Evolutionary conservation across 345 rosid species (phyloP).

Genomic region (Conringia planisiliqua): DNA sequence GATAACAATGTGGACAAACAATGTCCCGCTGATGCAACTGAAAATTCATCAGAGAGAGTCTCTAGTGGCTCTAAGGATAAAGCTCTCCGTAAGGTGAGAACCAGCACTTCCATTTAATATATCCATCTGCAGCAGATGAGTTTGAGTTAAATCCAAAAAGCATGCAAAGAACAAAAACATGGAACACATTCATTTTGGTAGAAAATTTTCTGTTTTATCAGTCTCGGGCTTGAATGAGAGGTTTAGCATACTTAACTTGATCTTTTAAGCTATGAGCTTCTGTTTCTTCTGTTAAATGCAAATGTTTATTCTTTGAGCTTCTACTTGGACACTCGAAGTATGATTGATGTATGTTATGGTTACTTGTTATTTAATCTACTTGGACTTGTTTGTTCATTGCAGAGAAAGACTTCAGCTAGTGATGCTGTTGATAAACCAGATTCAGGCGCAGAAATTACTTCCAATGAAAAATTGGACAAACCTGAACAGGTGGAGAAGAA

Average conservation of each 20-base stretch:
- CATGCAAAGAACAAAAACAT: background rate
- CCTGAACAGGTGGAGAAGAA: slow-evolving; percentile 42
- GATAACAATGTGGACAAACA: slow-evolving; percentile 32
- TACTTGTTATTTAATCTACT: background rate
- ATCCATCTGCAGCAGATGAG: background rate
- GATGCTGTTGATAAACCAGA: slow-evolving; percentile 40
- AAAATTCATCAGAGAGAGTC: slow-evolving; percentile 36
- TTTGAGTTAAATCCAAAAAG: background rate
- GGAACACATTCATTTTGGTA: background rate
- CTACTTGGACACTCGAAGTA: background rate
- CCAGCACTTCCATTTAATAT: background rate
- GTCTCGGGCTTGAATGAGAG: background rate
- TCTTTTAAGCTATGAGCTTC: background rate
- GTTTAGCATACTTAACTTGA: background rate
- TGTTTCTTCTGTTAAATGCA: background rate
- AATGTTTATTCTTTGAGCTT: background rate
- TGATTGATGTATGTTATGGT: background rate
- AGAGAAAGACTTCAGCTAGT: slow-evolving; percentile 58
- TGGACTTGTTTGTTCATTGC: slow-evolving; percentile 25
- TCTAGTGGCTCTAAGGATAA: slow-evolving; percentile 40
- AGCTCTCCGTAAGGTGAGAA: slow-evolving; percentile 73
- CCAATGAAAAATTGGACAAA: slow-evolving; percentile 27
- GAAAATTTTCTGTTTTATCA: background rate
- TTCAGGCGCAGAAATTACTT: slow-evolving; percentile 32
- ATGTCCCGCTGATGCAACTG: slow-evolving; percentile 37